Percentiles rank a stretch among this genome's conserved stretches.
phyloP scores from a whole-genome alignment of 371 early-diverging fungal species.

The Dinochytrium kinnereticum region DNA sequence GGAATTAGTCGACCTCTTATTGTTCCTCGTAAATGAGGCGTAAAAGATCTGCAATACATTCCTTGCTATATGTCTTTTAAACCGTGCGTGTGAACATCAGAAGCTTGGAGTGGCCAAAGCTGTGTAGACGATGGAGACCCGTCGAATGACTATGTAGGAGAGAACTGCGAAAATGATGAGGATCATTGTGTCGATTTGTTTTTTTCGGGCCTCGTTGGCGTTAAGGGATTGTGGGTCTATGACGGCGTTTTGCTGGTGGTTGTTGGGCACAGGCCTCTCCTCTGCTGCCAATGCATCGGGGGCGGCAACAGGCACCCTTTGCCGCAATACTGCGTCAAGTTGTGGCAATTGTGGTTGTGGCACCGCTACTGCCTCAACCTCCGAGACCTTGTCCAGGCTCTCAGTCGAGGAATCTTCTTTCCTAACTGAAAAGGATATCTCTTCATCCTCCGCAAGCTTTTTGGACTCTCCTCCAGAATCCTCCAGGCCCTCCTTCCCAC shows the following conservation, averaged over 20 bases:
- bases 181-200: constrained; percentile 32
- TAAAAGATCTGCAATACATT: not conserved
- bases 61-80: too few relatives aligned
- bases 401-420: not conserved
- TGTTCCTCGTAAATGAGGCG: not conserved
- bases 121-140: constrained; percentile 16
- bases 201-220: not conserved
- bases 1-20: not conserved
- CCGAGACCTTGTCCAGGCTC: not conserved
- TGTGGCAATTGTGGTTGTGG: not conserved
- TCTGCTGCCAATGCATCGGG: too few relatives aligned
- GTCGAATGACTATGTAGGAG: constrained; percentile 24
- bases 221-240: too few relatives aligned
- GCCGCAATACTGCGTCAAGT: not conserved
- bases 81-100: not conserved
- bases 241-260: too few relatives aligned
- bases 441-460: not conserved
- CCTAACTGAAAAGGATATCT: not conserved
- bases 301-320: not conserved
- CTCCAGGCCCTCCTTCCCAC: constrained; percentile 6
- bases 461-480: constrained; percentile 19
- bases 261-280: not conserved
- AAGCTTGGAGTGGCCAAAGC: not conserved
- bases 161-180: constrained; percentile 14
- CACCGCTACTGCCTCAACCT: not conserved